phyloP scores from a whole-genome alignment of 495 filamentous ascomycete species.

The Penicillium coffeae region DNA sequence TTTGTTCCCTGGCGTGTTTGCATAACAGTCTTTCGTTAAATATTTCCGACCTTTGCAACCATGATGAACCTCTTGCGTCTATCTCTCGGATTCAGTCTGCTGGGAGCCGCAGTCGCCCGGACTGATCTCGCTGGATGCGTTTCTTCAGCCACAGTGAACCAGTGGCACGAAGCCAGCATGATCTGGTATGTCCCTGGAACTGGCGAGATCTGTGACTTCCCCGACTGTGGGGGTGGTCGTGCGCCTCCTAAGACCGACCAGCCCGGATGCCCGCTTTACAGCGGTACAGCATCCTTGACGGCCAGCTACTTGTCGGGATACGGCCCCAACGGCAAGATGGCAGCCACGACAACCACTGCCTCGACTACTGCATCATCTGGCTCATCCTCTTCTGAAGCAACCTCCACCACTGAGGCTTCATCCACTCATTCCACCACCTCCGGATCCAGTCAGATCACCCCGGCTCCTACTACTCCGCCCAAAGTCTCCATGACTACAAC shows the following conservation, averaged over 20 bases:
- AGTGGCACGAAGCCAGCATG: conserved; percentile 37
- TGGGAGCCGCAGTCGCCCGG: conserved; percentile 24
- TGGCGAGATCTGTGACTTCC: conserved; percentile 57
- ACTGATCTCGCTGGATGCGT: conserved; percentile 29
- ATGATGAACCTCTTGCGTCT: too few relatives aligned
- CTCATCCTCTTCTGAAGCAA: not conserved
- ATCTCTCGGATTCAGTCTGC: too few relatives aligned
- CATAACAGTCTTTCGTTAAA: too few relatives aligned
- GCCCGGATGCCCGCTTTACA: conserved; percentile 56
- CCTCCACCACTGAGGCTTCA: conserved; percentile 4
- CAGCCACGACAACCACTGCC: conserved; percentile 16
- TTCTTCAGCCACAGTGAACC: conserved; percentile 24
- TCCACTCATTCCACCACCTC: conserved; percentile 2
- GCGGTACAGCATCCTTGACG: conserved; percentile 51
- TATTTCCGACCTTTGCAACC: too few relatives aligned
- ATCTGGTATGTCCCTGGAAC: conserved; percentile 53
- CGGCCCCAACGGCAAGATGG: conserved; percentile 23
- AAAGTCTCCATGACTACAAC: conserved; percentile 14
- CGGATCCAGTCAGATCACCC: conserved; percentile 12
- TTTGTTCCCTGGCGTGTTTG: too few relatives aligned
- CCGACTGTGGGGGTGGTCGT: conserved; percentile 63
- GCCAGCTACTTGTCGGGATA: conserved; percentile 46
- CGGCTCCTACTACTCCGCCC: conserved; percentile 12
- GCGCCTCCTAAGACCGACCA: conserved; percentile 58
- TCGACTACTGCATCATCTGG: conserved; percentile 1